Conservation (phyloP, 495 filamentous ascomycete genomes). For the Penicillium silybi region DNA sequence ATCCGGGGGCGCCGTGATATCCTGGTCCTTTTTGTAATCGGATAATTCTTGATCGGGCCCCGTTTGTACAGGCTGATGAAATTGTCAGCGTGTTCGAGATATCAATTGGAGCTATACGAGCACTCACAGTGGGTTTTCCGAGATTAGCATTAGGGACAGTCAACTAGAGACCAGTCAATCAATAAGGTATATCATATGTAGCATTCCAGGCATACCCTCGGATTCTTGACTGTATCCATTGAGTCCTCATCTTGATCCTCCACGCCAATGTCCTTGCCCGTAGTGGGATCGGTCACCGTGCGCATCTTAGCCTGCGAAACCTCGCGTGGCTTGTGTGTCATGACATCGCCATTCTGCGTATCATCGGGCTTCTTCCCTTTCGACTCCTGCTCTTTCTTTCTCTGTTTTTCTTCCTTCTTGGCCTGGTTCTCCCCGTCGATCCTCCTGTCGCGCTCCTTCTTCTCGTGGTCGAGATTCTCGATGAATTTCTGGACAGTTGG, state of each 20-base stretch:
- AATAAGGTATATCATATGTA: not conserved
- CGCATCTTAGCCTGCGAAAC: conserved; percentile 52
- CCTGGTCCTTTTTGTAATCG: conserved; percentile 80
- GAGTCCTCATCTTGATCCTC: conserved; percentile 72
- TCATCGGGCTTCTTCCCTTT: not conserved
- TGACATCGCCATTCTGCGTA: conserved; percentile 30
- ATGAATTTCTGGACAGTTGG: conserved; percentile 86
- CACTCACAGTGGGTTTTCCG: conserved; percentile 60
- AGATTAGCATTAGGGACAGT: conserved; percentile 90
- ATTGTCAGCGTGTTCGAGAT: conserved; percentile 19
- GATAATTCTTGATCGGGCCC: conserved; percentile 56
- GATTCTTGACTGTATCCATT: conserved; percentile 67
- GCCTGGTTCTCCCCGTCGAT: conserved; percentile 53
- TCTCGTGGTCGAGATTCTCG: conserved; percentile 70
- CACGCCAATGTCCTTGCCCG: conserved; percentile 80
- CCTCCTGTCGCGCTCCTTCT: conserved; percentile 65
- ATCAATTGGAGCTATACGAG: not conserved
- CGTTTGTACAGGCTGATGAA: conserved; percentile 53
- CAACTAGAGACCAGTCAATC: conserved; percentile 43
- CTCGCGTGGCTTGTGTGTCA: conserved; percentile 38
- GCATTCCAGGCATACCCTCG: conserved; percentile 44
- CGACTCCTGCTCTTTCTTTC: conserved; percentile 9
- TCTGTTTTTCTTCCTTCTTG: conserved; percentile 22
- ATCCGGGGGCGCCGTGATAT: conserved; percentile 87
- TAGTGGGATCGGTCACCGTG: conserved; percentile 81